Conservation (phyloP, 768 basidiomycete genomes). For the Macrolepiota albuminosa region DNA sequence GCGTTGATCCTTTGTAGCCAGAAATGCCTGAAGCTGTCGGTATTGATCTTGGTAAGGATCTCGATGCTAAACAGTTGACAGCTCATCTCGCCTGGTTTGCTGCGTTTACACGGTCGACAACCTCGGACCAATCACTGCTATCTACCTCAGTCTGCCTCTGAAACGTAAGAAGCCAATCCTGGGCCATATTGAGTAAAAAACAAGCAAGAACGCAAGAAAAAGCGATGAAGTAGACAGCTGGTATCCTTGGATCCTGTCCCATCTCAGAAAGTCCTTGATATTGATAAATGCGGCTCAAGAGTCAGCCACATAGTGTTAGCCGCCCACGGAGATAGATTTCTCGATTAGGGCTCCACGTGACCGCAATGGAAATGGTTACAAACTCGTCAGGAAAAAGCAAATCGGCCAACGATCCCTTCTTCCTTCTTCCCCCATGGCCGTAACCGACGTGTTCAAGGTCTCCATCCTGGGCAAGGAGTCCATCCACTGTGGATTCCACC, state of each 20-base stretch:
- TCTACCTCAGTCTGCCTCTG: neutral
- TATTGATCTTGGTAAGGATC: neutral
- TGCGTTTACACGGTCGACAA: neutral
- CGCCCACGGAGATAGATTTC: slow-evolving; percentile 1
- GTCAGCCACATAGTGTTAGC: neutral
- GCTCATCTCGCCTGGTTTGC: neutral
- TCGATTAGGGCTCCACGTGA: slow-evolving; percentile 5
- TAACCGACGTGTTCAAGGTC: slow-evolving; percentile 67
- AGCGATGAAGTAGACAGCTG: neutral
- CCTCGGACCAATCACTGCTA: neutral
- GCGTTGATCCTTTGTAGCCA: neutral
- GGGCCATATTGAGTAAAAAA: neutral
- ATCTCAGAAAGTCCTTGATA: neutral
- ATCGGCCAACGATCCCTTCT: neutral
- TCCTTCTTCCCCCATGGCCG: slow-evolving; percentile 24
- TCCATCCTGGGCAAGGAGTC: slow-evolving; percentile 80
- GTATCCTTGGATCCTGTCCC: neutral
- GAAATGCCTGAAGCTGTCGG: neutral
- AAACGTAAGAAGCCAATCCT: neutral
- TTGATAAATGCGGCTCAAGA: neutral
- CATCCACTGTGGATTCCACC: slow-evolving; percentile 93
- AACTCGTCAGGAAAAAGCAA: slow-evolving; percentile 2
- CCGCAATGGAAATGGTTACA: slow-evolving; percentile 2
- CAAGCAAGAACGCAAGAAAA: neutral
- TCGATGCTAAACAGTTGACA: neutral